Evolutionary conservation across 2,329 filamentous ascomycete genomes (phyloP), one percentile per base, ranked within the genome.

Genomic region (Fusarium tricinctum): DNA sequence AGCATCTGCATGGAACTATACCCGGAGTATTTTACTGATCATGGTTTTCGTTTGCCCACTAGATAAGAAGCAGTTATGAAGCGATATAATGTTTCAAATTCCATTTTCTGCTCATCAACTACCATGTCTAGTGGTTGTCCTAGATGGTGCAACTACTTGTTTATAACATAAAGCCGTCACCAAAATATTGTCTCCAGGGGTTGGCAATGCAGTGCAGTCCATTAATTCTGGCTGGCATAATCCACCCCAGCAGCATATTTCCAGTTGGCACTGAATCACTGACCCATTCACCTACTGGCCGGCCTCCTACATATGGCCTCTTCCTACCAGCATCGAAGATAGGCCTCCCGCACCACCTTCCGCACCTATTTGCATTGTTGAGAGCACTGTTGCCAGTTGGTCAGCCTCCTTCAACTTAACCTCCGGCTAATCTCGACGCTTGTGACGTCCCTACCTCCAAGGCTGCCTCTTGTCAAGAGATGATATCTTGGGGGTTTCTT

Each of bases 231-330:
- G 30, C 35, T 22, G 26, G n/a, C 28, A 44, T 26, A 58, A 19
- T 48, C 50, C 19, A 38, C 60, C 8, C 10, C 38, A 28, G 39
- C 38, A 20, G 4, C 13, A 7, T 30, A 42, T 38, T 32, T 42
- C 32, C n/a, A 22, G 26, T 33, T 32, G 33, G 49, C 23, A 32
- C 48, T 69, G 66, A 69, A 49, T 69, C 66, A 69, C 52, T 40
- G 38, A 38, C 39, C 35, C 32, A 17, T 32, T 15, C 28, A 44
- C 15, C n/a, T 42, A 23, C 20, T 23, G 32, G 40, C 19, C 40
- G 46, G 56, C 50, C 61, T 66, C 46, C 45, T 40, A 15, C 17
- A 40, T n/a, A 22, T 12, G 19, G 9, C 8, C 6, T 26, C 7
- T 33, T 17, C 14, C 20, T 17, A 15, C 19, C 20, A 26, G 19